Conservation (phyloP, 140 eudicot genomes). For the Stevia rebaudiana region DNA sequence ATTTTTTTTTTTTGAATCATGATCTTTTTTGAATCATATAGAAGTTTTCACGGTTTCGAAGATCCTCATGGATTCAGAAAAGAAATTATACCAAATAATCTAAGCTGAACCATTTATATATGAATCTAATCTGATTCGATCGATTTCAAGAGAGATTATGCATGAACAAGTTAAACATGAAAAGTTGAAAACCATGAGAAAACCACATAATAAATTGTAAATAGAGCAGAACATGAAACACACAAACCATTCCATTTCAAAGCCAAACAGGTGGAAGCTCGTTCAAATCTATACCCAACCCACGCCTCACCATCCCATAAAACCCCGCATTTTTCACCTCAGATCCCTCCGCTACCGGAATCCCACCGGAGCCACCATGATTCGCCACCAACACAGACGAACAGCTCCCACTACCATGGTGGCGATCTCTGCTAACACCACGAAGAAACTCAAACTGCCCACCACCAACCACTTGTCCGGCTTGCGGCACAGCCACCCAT, state of each 20-base stretch:
- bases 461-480: conserved; percentile 15
- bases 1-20: no score
- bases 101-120: no score
- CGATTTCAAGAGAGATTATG: no score
- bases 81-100: no score
- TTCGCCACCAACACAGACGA: conserved; percentile 5
- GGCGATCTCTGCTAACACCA: conserved; percentile 8
- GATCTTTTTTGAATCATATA: no score
- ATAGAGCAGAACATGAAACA: no score
- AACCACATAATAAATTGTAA: no score
- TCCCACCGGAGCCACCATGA: conserved; percentile 16
- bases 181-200: not conserved
- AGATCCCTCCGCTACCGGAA: conserved; percentile 24
- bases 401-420: conserved; percentile 1
- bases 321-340: conserved; percentile 18
- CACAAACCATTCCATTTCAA: not conserved
- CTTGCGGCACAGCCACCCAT: conserved; percentile 27
- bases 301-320: conserved; percentile 47
- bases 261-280: conserved; percentile 77
- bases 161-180: no score
- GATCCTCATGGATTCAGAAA: no score
- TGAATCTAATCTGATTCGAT: no score
- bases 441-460: conserved; percentile 30
- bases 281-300: conserved; percentile 69
- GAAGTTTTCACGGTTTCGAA: no score